These are phyloP conservation scores for Prunus campanulata DNA, from an alignment of 306 rosid genomes.

Conservation along the genomic window DNA sequence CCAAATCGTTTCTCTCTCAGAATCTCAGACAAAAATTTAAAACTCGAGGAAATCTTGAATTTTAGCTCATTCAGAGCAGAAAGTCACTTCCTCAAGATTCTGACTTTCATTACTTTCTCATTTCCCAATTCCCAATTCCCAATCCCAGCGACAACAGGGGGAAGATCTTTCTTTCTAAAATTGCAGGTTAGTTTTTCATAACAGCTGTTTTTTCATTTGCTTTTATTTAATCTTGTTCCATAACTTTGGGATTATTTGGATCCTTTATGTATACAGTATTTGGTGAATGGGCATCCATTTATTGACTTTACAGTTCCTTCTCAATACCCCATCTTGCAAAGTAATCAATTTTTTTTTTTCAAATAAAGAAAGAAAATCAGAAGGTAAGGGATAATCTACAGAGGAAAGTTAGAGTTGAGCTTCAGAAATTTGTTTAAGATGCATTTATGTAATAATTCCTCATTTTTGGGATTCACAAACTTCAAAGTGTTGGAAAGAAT, in stretches of 20 bases:
- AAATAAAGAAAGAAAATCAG: not conserved
- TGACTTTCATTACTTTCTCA: not conserved
- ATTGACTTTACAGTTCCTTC: not conserved
- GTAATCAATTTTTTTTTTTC: not conserved
- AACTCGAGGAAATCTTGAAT: not conserved
- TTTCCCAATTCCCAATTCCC: slow-evolving; percentile 2
- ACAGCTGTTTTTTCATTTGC: not conserved
- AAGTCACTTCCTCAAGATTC: not conserved
- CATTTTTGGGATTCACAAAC: not conserved
- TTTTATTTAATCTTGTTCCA: not conserved
- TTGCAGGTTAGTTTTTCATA: slow-evolving; percentile 1
- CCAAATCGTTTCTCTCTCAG: not conserved
- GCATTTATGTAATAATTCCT: not conserved
- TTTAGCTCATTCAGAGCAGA: not conserved
- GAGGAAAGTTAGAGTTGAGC: not conserved
- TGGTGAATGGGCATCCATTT: not conserved
- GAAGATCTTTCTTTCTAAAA: not conserved
- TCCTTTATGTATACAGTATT: not conserved
- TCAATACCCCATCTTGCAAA: not conserved
- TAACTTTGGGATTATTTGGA: not conserved
- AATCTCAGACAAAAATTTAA: not conserved
- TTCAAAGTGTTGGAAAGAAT: not conserved
- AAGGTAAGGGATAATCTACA: not conserved
- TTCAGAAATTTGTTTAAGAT: not conserved
- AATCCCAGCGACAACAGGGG: not conserved